Evolutionary conservation across 176 grass and related monocot genomes (phyloP), one percentile per base, ranked within the genome.

Genomic region (Raddia guianensis): DNA sequence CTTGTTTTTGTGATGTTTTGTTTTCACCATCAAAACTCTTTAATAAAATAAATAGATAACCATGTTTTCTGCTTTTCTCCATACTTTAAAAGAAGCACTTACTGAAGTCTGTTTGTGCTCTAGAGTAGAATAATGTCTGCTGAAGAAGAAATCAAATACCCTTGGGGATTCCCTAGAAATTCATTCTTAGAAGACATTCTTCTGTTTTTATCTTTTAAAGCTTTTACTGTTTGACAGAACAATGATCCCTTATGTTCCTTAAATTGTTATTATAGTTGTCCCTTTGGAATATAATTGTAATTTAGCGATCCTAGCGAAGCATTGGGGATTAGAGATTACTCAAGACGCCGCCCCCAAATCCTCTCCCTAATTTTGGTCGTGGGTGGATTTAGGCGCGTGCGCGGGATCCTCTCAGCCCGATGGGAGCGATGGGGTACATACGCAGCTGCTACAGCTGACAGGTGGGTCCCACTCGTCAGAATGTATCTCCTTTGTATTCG

Each of bases 161-260:
- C 88, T 64, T 84, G 95, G 95, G 12, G 92, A 98, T 68, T 91
- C 92, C 44, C 37, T 86, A 61, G 90, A 93, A 34, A 93, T 59
- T 54, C 92, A 95, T 93, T 95, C 89, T 85, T 90, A 95, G 80
- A 98, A 98, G 90, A 92, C 77, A 95, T 79, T 75, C 45, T 79
- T 75, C 3, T 66, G 55, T 75, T 74, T 27, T 58, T 83, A 45
- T 83, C 2, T 68, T 27, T 76, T 65, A 59, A 75, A 42, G 11
- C 21, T 82, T 84, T 54, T 66, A 48, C 43, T 43, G 34, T 81
- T 60, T 27, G 27, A 27, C 27, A 27, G 27, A 27, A 27, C 27
- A 27, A 27, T 27, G 27, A 27, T 27, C 27, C 27, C 40, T 55
- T 83, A 57, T 33, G 55, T 88, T 79, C 66, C 12, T 88, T 64